These are phyloP conservation scores for Onygenales sp. DNA, from an alignment of 2,329 filamentous ascomycete genomes.

Conservation along the genomic window DNA sequence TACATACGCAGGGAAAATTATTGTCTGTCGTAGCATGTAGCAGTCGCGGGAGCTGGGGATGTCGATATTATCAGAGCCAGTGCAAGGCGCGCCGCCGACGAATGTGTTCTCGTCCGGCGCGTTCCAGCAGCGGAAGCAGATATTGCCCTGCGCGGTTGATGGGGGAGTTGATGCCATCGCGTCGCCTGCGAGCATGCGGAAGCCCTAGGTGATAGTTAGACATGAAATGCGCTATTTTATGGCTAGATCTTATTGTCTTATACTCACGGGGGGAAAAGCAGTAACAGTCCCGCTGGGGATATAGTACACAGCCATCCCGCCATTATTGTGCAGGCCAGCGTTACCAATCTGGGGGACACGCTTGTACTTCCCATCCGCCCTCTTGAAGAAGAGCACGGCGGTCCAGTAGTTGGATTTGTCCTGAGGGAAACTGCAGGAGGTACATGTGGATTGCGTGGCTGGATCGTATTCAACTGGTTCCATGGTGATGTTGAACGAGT, in stretches of 20 bases:
- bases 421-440: conserved; percentile 36
- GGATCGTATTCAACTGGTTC: conserved; percentile 25
- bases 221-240: neutral
- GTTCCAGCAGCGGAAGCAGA: neutral
- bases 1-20: neutral
- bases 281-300: neutral
- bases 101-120: neutral
- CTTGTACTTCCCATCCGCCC: conserved; percentile 35
- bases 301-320: neutral
- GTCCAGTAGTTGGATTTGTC: conserved; percentile 42
- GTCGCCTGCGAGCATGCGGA: neutral
- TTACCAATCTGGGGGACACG: conserved; percentile 31
- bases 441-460: conserved; percentile 18
- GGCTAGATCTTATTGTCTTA: neutral
- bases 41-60: neutral
- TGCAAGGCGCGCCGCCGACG: neutral
- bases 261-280: neutral
- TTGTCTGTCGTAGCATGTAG: neutral
- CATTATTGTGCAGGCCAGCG: neutral
- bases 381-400: conserved; percentile 38
- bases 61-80: neutral
- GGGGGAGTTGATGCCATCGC: neutral
- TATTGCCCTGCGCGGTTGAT: neutral
- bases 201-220: neutral
- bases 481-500: conserved; percentile 39